A percentile compares a stretch with the other conserved stretches of the same genome.
Conservation (phyloP, 2,329 filamentous ascomycete species). For the Ophiostoma populinum region DNA sequence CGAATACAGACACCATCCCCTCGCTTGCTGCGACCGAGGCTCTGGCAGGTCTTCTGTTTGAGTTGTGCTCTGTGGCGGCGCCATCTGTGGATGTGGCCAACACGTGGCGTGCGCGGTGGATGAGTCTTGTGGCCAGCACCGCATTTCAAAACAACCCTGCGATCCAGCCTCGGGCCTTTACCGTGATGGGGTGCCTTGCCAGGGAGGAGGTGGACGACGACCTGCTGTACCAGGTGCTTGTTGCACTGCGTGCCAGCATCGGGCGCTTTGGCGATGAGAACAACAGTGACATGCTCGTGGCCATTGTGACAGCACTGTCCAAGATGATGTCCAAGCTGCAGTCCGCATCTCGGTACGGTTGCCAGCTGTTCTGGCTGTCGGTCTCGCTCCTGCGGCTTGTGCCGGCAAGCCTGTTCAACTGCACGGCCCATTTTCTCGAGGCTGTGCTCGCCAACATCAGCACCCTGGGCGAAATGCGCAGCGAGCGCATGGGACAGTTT, state of each 20-base stretch:
- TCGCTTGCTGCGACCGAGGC: constrained; percentile 41
- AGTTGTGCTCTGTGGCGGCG: constrained; percentile 45
- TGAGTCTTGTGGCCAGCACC: constrained; percentile 55
- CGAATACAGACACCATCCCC: constrained; percentile 33
- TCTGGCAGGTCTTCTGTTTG: constrained; percentile 43
- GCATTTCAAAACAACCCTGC: constrained; percentile 58
- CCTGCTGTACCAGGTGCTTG: constrained; percentile 52
- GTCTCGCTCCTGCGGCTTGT: constrained; percentile 49
- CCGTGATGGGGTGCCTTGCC: constrained; percentile 54
- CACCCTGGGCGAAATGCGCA: constrained; percentile 39
- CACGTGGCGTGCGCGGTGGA: constrained; percentile 54
- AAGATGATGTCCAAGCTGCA: constrained; percentile 57
- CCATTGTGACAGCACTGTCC: constrained; percentile 48
- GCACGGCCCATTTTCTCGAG: constrained; percentile 46
- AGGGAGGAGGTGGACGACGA: constrained; percentile 58
- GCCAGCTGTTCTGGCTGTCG: constrained; percentile 54
- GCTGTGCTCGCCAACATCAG: constrained; percentile 47
- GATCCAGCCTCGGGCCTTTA: constrained; percentile 51
- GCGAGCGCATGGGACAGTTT: constrained; percentile 39
- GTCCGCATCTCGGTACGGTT: constrained; percentile 47
- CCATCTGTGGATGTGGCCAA: constrained; percentile 48
- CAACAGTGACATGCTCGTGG: constrained; percentile 50
- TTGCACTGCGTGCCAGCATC: constrained; percentile 47
- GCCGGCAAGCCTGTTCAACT: constrained; percentile 46
- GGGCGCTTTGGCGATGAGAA: constrained; percentile 32